Evolutionary conservation across 352 stramenopile genomes (phyloP).

Genomic region (Globisporangium ultimum): DNA sequence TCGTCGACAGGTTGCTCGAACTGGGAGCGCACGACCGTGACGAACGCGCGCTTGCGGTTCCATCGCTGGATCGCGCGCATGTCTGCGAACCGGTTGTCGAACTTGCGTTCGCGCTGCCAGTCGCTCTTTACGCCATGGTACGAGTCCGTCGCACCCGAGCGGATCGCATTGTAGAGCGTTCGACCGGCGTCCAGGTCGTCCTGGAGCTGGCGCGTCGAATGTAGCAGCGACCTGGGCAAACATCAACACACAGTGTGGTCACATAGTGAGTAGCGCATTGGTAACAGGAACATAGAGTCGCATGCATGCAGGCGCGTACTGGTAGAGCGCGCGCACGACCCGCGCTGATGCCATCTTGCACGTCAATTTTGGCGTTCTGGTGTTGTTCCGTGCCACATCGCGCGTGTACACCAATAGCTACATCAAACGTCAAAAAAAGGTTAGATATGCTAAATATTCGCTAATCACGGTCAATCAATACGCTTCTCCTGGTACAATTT

Average conservation of each 20-base stretch:
- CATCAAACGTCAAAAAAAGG: background rate
- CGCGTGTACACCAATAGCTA: background rate
- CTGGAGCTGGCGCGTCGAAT: conserved; percentile 54
- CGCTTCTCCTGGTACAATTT: too few relatives aligned
- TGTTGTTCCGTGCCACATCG: background rate
- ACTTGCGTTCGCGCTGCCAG: conserved; percentile 71
- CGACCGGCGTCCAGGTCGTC: conserved; percentile 36
- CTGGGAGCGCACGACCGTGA: conserved; percentile 45
- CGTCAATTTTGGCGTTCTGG: conserved; percentile 2
- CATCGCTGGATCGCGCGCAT: conserved; percentile 34
- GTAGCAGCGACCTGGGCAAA: conserved; percentile 38
- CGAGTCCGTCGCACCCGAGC: conserved; percentile 56
- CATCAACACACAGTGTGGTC: background rate
- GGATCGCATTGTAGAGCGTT: conserved; percentile 62
- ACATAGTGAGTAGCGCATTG: background rate
- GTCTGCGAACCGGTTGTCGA: conserved; percentile 49
- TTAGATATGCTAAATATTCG: background rate
- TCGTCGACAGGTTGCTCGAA: conserved; percentile 41
- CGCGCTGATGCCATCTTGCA: conserved; percentile 17
- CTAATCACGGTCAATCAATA: background rate
- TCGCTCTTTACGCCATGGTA: conserved; percentile 65
- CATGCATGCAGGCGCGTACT: conserved; percentile 10
- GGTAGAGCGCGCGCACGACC: conserved; percentile 40
- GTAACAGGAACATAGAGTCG: too few relatives aligned
- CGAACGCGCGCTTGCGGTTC: conserved; percentile 23